Evolutionary conservation across 139 green algal species (phyloP).

Genomic region (Closterium sp.): DNA sequence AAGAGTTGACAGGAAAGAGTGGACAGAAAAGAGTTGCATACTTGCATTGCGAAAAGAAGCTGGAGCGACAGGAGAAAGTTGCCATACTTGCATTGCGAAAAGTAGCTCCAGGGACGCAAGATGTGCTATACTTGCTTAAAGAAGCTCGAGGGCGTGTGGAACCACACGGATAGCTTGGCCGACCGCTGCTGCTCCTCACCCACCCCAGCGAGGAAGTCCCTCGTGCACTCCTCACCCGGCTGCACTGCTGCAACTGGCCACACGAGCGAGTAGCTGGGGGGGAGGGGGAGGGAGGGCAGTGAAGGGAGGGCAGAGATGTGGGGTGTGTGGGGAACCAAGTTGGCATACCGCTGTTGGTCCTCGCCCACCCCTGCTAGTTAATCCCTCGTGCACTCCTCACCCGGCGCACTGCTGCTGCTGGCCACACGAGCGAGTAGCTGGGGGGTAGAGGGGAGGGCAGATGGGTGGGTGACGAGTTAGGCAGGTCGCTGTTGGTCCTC

Average conservation of each 20-base stretch:
- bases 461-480: too few relatives aligned
- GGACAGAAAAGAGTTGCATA: background rate
- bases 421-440: too few relatives aligned
- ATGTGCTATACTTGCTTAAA: background rate
- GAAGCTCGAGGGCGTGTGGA: background rate
- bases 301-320: too few relatives aligned
- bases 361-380: too few relatives aligned
- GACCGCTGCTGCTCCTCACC: background rate
- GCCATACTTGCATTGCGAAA: background rate
- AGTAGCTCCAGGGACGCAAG: background rate
- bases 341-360: too few relatives aligned
- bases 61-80: background rate
- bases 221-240: background rate
- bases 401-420: too few relatives aligned
- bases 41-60: background rate
- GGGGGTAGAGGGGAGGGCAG: too few relatives aligned
- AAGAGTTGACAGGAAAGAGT: too few relatives aligned
- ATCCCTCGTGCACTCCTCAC: too few relatives aligned
- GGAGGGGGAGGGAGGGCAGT: background rate
- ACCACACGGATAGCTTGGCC: background rate
- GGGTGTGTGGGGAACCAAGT: too few relatives aligned
- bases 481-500: too few relatives aligned
- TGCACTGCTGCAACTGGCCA: slow-evolving; percentile 3
- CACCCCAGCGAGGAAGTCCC: slow-evolving; percentile 18
- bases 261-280: background rate